phyloP scores from a whole-genome alignment of 495 filamentous ascomycete genomes.

The Aspergillus asperescens region DNA sequence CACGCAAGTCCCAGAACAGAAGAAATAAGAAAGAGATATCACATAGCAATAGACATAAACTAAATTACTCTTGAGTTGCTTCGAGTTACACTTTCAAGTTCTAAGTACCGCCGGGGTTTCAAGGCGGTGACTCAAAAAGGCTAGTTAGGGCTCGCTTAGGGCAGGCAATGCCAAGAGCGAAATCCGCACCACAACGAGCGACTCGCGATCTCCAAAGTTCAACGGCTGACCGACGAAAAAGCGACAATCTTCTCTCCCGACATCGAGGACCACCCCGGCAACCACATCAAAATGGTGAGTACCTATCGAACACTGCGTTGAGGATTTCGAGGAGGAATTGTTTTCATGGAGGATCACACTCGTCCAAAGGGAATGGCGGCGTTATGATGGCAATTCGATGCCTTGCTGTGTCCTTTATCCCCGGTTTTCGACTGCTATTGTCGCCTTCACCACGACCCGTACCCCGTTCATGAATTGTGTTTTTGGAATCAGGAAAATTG shows the following conservation, averaged over 20 bases:
- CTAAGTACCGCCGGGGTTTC: no score
- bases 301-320: constrained; percentile 8
- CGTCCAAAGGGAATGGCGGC: constrained; percentile 3
- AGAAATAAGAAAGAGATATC: constrained; percentile 8
- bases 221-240: constrained; percentile 42
- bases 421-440: constrained; percentile 10
- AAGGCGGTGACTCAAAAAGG: constrained; percentile 13
- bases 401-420: not conserved
- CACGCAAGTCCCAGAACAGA: constrained; percentile 69
- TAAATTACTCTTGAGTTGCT: not conserved
- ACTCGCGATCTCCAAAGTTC: constrained; percentile 28
- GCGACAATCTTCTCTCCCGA: constrained; percentile 42
- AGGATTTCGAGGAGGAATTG: constrained; percentile 3
- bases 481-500: constrained; percentile 1
- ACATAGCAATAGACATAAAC: constrained; percentile 1
- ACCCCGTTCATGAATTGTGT: not conserved
- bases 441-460: constrained; percentile 10
- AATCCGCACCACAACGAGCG: constrained; percentile 40
- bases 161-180: constrained; percentile 40
- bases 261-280: constrained; percentile 49
- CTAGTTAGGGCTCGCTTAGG: constrained; percentile 50
- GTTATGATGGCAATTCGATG: constrained; percentile 12
- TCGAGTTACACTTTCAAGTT: no score
- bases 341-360: not conserved
- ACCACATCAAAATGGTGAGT: constrained; percentile 55